Evolutionary conservation across 331 rosid genomes (phyloP), one percentile per base, ranked within the genome.

Genomic region (Ulmus americana): DNA sequence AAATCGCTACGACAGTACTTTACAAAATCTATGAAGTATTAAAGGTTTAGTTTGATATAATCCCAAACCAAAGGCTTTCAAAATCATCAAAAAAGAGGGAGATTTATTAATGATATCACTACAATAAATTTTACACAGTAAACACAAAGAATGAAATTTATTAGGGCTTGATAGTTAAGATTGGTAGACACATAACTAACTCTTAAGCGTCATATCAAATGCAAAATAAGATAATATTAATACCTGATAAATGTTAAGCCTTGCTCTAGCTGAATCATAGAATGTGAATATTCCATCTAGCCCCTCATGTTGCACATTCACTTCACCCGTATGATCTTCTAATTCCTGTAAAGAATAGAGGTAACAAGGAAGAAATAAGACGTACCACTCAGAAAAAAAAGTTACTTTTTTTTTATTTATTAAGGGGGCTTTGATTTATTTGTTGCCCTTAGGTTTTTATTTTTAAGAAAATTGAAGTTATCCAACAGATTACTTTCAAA

Each of bases 241-340:
- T 82, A 94, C 97, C 99, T 94, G 99, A 82, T 90, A 90, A 28
- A 94, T 66, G 68, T 85, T 74, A 56, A 90, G 87, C 58, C 59
- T 73, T 45, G 95, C 86, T 52, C 62, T 74, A 42, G 88, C 82
- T 57, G 88, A 82, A 84, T 85, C 97, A 71, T 94, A 94, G 79
- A 94, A 90, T 56, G 96, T 87, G 85, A 94, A 87, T 66, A 82
- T 75, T 61, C 95, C 99, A 42, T 94, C 97, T 54, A 94, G 83
- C 65, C 78, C 80, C 70, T 90, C 99, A 56, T 91, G 86, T 70
- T 94, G 96, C 69, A 94, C 64, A 63, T 75, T 77, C 74, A 94
- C 97, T 70, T 81, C 85, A 73, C 79, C 85, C 12, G 97, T 90
- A 45, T 87, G 95, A 55, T 81, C 95, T 84, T 90, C 95, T 77